Percentiles rank a stretch among this genome's conserved stretches.
Evolutionary conservation across 768 basidiomycete species (phyloP).

Genomic region (Trametopsis cervina): DNA sequence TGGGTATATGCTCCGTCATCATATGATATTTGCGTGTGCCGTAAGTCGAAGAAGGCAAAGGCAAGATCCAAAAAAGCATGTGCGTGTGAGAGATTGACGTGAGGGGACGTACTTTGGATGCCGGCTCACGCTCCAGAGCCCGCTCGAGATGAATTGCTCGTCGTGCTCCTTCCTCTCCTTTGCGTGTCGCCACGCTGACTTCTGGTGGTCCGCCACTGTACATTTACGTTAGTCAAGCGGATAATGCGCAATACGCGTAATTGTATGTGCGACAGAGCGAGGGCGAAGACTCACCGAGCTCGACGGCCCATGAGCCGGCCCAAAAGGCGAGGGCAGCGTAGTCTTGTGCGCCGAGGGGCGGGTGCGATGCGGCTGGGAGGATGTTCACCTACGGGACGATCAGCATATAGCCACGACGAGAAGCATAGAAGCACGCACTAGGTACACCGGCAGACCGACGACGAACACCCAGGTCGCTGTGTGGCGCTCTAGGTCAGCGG

Average conservation of each 20-base stretch:
- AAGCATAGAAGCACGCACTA: conserved; percentile 27
- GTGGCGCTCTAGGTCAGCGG: neutral
- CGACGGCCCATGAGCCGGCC: conserved; percentile 49
- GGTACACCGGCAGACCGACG: conserved; percentile 63
- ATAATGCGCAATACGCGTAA: neutral
- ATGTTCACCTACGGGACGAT: too few relatives aligned
- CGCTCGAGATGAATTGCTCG: conserved; percentile 61
- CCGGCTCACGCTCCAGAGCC: conserved; percentile 60
- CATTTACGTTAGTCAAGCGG: conserved; percentile 5
- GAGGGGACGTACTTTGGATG: conserved; percentile 59
- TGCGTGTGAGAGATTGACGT: neutral
- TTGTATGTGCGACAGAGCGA: neutral
- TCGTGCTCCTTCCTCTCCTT: conserved; percentile 60
- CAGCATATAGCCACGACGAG: too few relatives aligned
- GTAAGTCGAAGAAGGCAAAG: too few relatives aligned
- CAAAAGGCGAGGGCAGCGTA: conserved; percentile 48
- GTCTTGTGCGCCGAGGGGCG: conserved; percentile 47
- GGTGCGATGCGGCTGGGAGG: conserved; percentile 42
- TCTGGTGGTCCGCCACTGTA: conserved; percentile 54
- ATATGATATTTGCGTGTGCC: too few relatives aligned
- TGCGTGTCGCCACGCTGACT: conserved; percentile 50
- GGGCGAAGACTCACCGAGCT: conserved; percentile 29
- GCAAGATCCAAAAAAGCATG: too few relatives aligned
- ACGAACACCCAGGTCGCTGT: conserved; percentile 60
- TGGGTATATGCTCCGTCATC: too few relatives aligned